Evolutionary conservation across 495 filamentous ascomycete genomes (phyloP), one percentile per base, ranked within the genome.

Genomic region (Podospora pseudoanserina): DNA sequence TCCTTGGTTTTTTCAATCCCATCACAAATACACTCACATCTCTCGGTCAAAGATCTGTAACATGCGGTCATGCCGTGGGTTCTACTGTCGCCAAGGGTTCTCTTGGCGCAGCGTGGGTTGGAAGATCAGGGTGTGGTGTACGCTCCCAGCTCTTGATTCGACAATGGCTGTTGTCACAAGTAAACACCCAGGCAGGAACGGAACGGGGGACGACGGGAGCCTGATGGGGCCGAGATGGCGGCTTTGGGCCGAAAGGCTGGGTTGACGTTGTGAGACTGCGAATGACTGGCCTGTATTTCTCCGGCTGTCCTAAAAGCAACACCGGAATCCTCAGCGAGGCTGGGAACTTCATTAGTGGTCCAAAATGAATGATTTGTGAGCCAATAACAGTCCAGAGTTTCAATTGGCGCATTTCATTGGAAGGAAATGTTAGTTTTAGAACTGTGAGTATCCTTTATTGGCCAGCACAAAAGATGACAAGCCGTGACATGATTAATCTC

Each of bases 141-240:
- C 34, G 70, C 73, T 39, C 27, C 26, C 13, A 0, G 58, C 66
- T 63, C 63, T 59, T 81, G 76, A 81, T 81, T 82, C 71, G 75
- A 71, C 78, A 79, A 81, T 80, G 71, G 73, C 72, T 67, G 65
- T 72, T 67, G 65, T 72, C 62, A 34, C 65, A 67, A 68, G 74
- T 74, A 74, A 77, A 81, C 71, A 73, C 71, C 73, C 75, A 68
- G 64, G 70, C 72, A 77, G 77, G 77, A 76, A 79, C 78, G 73
- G 73, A 70, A 63, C 23, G 23, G 16, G 16, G 76, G 69, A 69
- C 73, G 70, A 67, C 68, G 55, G 65, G 58, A 71, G 72, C 75
- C 70, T 65, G 66, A 74, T 65, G 68, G 69, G 55, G 69, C 56
- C 69, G 65, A 65, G 53, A 66, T 27, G 69, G 70, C 67, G 66